A percentile compares a stretch with the other conserved stretches of the same genome.
Conservation (phyloP, 495 filamentous ascomycete species). For the Penicillium daleae region DNA sequence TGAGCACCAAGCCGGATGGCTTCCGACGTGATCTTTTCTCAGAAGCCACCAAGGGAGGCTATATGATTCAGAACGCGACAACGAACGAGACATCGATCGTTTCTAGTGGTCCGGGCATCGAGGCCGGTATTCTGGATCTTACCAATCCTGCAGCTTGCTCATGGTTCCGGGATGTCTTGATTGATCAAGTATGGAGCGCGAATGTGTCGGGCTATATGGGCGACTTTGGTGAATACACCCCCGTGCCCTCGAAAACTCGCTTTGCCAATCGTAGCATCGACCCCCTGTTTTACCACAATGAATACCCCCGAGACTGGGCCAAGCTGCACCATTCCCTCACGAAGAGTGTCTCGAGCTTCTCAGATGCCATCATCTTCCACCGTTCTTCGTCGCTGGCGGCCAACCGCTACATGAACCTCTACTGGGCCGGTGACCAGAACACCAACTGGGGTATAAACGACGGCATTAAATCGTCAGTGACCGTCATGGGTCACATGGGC, state of each 20-base stretch:
- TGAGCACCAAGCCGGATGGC: conserved; percentile 31
- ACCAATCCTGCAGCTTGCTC: conserved; percentile 25
- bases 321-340: conserved; percentile 28
- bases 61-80: conserved; percentile 31
- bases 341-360: conserved; percentile 21
- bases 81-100: conserved; percentile 29
- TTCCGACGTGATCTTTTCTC: conserved; percentile 24
- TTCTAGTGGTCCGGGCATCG: conserved; percentile 30
- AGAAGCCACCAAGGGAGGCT: conserved; percentile 22
- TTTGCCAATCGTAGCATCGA: conserved; percentile 30
- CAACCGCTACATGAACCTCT: conserved; percentile 32
- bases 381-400: conserved; percentile 26
- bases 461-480: conserved; percentile 32
- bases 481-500: conserved; percentile 33
- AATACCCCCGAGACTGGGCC: conserved; percentile 32
- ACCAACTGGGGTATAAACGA: conserved; percentile 35
- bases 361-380: conserved; percentile 30
- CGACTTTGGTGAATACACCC: conserved; percentile 34
- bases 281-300: conserved; percentile 27
- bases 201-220: conserved; percentile 34
- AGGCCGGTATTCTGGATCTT: conserved; percentile 31
- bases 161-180: conserved; percentile 29
- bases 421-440: conserved; percentile 33
- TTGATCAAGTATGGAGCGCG: conserved; percentile 30
- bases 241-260: conserved; percentile 21